Evolutionary conservation across 2,329 filamentous ascomycete species (phyloP), one percentile per base, ranked within the genome.

Genomic region (Cladophialophora chaetospira): DNA sequence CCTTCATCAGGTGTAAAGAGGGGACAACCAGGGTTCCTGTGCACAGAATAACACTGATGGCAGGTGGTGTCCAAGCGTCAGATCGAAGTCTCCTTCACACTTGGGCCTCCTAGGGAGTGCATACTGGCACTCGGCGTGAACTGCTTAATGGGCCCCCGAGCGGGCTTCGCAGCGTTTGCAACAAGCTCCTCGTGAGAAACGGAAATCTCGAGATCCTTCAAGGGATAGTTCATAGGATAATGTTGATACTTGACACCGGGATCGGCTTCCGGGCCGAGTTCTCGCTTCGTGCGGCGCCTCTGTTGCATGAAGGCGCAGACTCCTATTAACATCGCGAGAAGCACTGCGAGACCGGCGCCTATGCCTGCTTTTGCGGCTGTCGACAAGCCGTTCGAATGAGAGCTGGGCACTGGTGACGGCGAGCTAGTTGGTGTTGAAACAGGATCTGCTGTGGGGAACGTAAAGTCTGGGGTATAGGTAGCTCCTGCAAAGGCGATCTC

Each of bases 401-500:
- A 23, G 40, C 46, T 44, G 6, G 36, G 2, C 8, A 33, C 26
- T 4, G 49, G 9, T 4, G 45, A 33, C 1, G 49, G n/a, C 11
- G 45, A 33, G 26, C 35, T 35, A 10, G 44, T 40, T 4, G 52
- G 35, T 21, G 33, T 5, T 10, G 45, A 28, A 4, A 8, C 29
- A 1, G 11, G 15, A 3, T 28, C 52, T n/a, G 52, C 31, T 11
- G 40, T 33, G 4, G 55, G 55, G 40, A 57, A 57, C 4, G 47
- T 42, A 10, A 53, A 33, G 40, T 57, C 49, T 1, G 38, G 19
- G 6, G 43, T 48, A 25, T 21, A 52, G 5, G 49, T 28, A 2
- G 55, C 55, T 8, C 48, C 42, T 5, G 55, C 42, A 25, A 46
- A 57, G 1, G 55, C 55, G 42, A 57, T 53, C 25, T 53, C 38